phyloP scores from a whole-genome alignment of 192 early-diverging fungal genomes.

The Backusella tuberculispora region DNA sequence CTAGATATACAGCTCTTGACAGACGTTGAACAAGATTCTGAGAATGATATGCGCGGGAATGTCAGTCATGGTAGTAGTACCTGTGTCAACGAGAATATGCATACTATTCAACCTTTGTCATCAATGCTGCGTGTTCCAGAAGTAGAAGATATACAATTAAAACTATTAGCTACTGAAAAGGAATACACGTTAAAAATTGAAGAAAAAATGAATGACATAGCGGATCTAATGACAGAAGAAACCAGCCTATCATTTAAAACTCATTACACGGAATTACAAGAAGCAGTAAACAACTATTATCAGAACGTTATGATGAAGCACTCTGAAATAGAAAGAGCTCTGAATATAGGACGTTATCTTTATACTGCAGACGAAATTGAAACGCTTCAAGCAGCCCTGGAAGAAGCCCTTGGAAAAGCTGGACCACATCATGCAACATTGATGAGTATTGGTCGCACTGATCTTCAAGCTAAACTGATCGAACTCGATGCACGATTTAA shows the following conservation, averaged over 20 bases:
- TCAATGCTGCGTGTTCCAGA: conserved; percentile 24
- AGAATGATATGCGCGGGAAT: conserved; percentile 8
- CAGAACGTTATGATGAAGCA: conserved; percentile 37
- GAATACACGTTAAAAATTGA: neutral
- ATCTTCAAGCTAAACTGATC: conserved; percentile 43
- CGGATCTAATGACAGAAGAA: neutral
- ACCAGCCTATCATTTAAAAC: conserved; percentile 29
- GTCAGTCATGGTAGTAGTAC: conserved; percentile 2
- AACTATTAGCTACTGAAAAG: neutral
- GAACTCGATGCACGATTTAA: conserved; percentile 46
- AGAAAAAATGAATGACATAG: conserved; percentile 3
- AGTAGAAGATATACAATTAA: neutral
- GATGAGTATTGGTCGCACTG: conserved; percentile 27
- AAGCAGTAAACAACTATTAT: conserved; percentile 30
- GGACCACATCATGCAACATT: conserved; percentile 24
- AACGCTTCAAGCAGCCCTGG: conserved; percentile 36
- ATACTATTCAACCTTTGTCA: conserved; percentile 13
- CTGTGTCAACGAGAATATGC: conserved; percentile 6
- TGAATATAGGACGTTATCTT: conserved; percentile 36
- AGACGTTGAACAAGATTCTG: neutral
- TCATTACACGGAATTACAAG: conserved; percentile 41
- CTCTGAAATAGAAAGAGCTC: conserved; percentile 32
- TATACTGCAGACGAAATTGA: conserved; percentile 42
- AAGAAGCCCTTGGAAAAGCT: conserved; percentile 38
- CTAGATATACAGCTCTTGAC: neutral